Conservation (phyloP, 192 early-diverging fungal genomes). For the Kickxella alabastrina region DNA sequence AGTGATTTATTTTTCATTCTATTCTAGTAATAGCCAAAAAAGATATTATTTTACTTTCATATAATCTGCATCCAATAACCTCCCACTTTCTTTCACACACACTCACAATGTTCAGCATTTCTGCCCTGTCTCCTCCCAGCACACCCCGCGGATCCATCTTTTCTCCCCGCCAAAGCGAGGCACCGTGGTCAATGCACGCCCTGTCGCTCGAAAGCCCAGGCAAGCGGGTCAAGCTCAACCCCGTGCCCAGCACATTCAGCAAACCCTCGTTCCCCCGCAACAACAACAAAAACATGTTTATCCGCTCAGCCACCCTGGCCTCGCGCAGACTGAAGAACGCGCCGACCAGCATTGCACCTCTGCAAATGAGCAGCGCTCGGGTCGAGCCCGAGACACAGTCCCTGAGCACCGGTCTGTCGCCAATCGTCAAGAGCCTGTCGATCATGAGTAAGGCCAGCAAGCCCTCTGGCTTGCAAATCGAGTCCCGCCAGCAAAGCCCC, state of each 20-base stretch:
- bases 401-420: conserved; percentile 41
- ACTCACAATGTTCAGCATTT: conserved; percentile 6
- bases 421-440: conserved; percentile 38
- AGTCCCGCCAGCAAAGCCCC: conserved; percentile 1
- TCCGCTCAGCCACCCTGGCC: conserved; percentile 8
- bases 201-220: neutral
- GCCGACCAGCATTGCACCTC: conserved; percentile 5
- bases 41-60: conserved; percentile 2
- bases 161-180: conserved; percentile 1
- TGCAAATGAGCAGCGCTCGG: conserved; percentile 6
- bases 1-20: no score
- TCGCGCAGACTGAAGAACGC: conserved; percentile 12
- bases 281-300: conserved; percentile 1
- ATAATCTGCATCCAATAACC: neutral
- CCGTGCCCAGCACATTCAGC: neutral
- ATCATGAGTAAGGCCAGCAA: conserved; percentile 11
- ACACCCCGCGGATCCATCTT: conserved; percentile 5
- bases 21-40: no score
- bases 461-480: neutral
- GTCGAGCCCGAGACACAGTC: neutral
- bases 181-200: conserved; percentile 1
- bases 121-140: conserved; percentile 6
- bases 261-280: conserved; percentile 3
- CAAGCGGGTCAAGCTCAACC: conserved; percentile 9
- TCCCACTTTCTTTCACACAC: no score